Conservation (phyloP, 257 asterid genomes). For the Jaltomata sinuosa region DNA sequence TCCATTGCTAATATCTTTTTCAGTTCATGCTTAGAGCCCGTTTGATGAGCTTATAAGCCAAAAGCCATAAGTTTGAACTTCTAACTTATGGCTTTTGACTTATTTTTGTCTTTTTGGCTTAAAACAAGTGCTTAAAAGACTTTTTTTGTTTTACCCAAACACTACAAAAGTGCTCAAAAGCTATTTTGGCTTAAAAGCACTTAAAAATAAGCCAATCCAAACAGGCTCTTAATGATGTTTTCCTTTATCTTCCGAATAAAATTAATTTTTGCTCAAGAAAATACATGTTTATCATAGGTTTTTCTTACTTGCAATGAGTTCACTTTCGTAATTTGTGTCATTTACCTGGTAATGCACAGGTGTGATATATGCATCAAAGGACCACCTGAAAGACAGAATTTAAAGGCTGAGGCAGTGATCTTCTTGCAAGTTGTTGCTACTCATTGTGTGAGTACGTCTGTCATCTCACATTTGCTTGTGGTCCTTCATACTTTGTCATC, state of each 20-base stretch:
- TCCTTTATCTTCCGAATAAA: not conserved
- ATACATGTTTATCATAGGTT: not conserved
- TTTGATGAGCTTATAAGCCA: too few relatives aligned
- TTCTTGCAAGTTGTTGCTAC: slow-evolving; percentile 48
- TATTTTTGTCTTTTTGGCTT: too few relatives aligned
- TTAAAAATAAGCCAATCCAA: too few relatives aligned
- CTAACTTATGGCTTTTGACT: too few relatives aligned
- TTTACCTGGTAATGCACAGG: slow-evolving; percentile 19
- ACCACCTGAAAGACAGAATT: slow-evolving; percentile 56
- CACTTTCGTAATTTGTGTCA: not conserved
- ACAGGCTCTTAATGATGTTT: not conserved
- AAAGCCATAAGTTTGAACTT: too few relatives aligned
- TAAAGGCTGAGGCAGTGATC: slow-evolving; percentile 43
- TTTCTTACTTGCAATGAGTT: not conserved
- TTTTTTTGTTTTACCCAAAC: too few relatives aligned
- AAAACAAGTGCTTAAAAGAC: too few relatives aligned
- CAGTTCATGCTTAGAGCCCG: not conserved
- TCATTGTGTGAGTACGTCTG: slow-evolving; percentile 34
- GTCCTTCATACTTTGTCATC: not conserved
- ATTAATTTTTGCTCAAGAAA: not conserved
- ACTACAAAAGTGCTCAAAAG: too few relatives aligned
- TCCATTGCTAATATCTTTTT: not conserved
- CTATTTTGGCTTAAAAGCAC: too few relatives aligned
- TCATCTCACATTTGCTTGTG: not conserved
- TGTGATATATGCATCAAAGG: slow-evolving; percentile 62